Conservation (phyloP, 768 basidiomycete species). For the Hemileccinum rubropunctum region DNA sequence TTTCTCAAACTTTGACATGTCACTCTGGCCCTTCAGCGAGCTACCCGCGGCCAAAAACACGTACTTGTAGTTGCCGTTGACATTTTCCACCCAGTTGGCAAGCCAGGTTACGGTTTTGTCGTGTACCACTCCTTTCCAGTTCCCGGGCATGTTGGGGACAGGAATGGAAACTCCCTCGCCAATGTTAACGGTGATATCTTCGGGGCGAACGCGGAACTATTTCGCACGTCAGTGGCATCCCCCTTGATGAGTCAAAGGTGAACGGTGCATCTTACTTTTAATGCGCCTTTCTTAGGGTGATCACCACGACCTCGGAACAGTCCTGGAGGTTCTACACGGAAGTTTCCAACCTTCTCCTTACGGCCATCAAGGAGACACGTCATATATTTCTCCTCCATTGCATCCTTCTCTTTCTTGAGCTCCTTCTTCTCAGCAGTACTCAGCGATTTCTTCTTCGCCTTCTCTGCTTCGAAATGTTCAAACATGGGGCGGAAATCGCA, state of each 20-base stretch:
- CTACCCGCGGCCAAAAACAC: slow-evolving; percentile 98
- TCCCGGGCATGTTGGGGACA: slow-evolving; percentile 86
- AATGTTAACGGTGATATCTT: slow-evolving; percentile 96
- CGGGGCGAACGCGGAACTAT: slow-evolving; percentile 85
- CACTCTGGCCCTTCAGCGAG: slow-evolving; percentile 96
- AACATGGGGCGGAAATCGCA: slow-evolving; percentile 97
- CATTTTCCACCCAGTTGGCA: slow-evolving; percentile 98
- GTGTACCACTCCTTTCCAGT: slow-evolving; percentile 85
- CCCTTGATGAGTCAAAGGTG: neutral
- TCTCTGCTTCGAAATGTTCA: slow-evolving; percentile 89
- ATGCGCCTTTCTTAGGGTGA: slow-evolving; percentile 94
- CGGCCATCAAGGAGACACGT: slow-evolving; percentile 91
- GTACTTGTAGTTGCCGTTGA: slow-evolving; percentile 94
- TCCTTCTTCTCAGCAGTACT: slow-evolving; percentile 88
- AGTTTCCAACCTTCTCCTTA: slow-evolving; percentile 98
- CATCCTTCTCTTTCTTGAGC: slow-evolving; percentile 81
- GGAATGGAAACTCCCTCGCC: slow-evolving; percentile 73
- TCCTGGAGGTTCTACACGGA: slow-evolving; percentile 98
- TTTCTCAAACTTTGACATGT: slow-evolving; percentile 98
- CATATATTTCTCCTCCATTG: slow-evolving; percentile 78
- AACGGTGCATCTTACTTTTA: slow-evolving; percentile 62
- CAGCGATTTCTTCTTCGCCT: slow-evolving; percentile 88
- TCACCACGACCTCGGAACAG: slow-evolving; percentile 97
- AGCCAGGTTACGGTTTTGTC: slow-evolving; percentile 99
- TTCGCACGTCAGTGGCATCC: slow-evolving; percentile 7